phyloP scores from a whole-genome alignment of 139 green algal genomes.

The Chlamydomonas incerta region DNA sequence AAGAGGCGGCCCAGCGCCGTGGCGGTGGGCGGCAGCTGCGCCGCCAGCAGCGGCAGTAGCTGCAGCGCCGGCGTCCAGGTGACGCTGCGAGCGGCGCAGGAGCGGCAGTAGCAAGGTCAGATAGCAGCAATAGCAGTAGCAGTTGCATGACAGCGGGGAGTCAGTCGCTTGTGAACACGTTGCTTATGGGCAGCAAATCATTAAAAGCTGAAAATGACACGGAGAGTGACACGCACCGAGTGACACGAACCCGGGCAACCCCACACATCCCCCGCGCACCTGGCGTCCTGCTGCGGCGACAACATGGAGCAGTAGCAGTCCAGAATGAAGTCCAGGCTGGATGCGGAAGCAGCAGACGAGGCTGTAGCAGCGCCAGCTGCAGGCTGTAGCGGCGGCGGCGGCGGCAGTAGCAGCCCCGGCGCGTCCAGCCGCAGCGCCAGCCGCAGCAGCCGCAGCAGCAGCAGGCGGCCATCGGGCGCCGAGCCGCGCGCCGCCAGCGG shows the following conservation, averaged over 20 bases:
- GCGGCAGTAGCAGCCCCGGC: constrained; percentile 3
- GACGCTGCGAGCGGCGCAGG: no score
- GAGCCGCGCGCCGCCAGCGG: not conserved
- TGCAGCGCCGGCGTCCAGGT: constrained; percentile 25
- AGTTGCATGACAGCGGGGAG: no score
- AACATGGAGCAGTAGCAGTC: constrained; percentile 4
- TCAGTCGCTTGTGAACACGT: no score
- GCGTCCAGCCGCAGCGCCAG: constrained; percentile 33
- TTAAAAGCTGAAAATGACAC: no score
- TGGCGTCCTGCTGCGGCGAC: not conserved
- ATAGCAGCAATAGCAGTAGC: no score
- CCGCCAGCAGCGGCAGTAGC: constrained; percentile 28
- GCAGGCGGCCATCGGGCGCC: not conserved
- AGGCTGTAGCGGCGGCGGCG: not conserved
- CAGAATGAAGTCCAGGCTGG: constrained; percentile 7
- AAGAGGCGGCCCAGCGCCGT: constrained; percentile 11
- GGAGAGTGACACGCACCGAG: no score
- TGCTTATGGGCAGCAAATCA: no score
- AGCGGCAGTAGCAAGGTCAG: no score
- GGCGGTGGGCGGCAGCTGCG: not conserved
- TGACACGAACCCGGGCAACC: no score
- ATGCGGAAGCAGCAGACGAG: no score
- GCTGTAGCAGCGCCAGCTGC: no score
- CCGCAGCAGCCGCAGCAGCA: constrained; percentile 29
- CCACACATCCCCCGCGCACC: not conserved